Base-by-base conservation (phyloP, 495 filamentous ascomycete genomes). In the Chlorociboria aeruginascens region DNA sequence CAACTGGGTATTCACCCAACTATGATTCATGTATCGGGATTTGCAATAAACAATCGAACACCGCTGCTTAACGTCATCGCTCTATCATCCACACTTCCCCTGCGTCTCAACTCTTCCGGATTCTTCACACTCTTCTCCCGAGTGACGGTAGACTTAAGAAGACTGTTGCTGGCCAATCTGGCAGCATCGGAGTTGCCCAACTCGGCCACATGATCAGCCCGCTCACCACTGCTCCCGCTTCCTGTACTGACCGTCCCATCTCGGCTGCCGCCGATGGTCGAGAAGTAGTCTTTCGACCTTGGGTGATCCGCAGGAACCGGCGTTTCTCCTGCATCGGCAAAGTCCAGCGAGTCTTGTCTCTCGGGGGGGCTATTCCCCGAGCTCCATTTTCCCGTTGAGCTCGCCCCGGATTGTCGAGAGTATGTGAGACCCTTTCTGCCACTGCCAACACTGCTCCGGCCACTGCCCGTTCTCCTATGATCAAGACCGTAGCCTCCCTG, bases 71-170 rank as follows among this genome's bases (percentile, higher is more conserved):
- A 78, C 31, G 85, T 88, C 80, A 95, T 88, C 17, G 85, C 86
- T 58, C 85, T 75, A 64, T 97, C 92, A 62, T 98, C 93, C 43
- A 98, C 88, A 62, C 92, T 97, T 8, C 90, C 92, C 54, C 87
- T 73, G 48, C 90, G 78, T 59, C 77, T 72, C 32, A 94, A 66
- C 32, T 94, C 88, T 9, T 89, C 86, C 1, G 76, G 70, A 47
- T 72, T 83, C 62, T 82, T 82, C 43, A 77, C 74, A 54, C 83
- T 83, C 59, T 83, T 73, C 52, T 79, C 69, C 32, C 74, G 62
- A 14, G 74, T 73, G 45, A 78, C 67, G 3, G 72, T 60, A 1
- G 72, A 65, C 40, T 74, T 67, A 48, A 75, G 52, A 7, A 66
- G 49, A 51, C 71, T 78, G 52, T 79, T 78, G 50, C 65, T 66